Evolutionary conservation across 2,329 filamentous ascomycete species (phyloP), one percentile per base, ranked within the genome.

Genomic region (Aspergillus proliferans): DNA sequence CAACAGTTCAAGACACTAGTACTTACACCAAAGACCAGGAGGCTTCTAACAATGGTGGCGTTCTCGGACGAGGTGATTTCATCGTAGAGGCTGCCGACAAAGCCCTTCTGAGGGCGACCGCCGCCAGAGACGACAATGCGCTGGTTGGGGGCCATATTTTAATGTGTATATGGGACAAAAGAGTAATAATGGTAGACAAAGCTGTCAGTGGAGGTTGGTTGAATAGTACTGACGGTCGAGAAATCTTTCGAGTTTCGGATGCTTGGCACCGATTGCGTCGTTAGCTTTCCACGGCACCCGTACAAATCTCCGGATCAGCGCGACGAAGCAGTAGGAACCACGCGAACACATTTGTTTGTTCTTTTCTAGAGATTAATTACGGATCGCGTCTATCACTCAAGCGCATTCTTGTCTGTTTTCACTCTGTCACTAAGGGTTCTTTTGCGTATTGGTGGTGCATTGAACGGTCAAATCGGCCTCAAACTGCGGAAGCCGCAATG

Each of bases 1-100:
- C 57, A 51, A 34, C 22, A 41, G 41, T 22, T 41, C 26, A 22
- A 9, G 10, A 19, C 38, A 40, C 10, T 30, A 21, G 12, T 21
- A 74, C 83, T 65, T 76, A 87, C 84, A 48, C 83, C 83, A 63
- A 87, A 87, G 59, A 86, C 67, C 55, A 80, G 75, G 57, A 87
- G 71, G 64, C 84, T 86, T 60, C 81, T 78, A 52, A 87, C 84
- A 49, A 87, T 79, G 49, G 82, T 79, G 44, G 82, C 77, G 69
- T 88, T 87, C 64, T 88, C 85, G 30, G 84, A 69, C 24, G 80
- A 79, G 48, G 82, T 86, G 62, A 87, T 62, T 56, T 81, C 74
- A 52, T 79, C 76, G 69, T 86, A 87, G 56, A 80, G 75, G 49
- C 74, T 75, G 58, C 73, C 73, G 56, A 86, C 58, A 67, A 81